Conservation (phyloP, 176 grass and related monocot genomes). For the Tillandsia leiboldiana region DNA sequence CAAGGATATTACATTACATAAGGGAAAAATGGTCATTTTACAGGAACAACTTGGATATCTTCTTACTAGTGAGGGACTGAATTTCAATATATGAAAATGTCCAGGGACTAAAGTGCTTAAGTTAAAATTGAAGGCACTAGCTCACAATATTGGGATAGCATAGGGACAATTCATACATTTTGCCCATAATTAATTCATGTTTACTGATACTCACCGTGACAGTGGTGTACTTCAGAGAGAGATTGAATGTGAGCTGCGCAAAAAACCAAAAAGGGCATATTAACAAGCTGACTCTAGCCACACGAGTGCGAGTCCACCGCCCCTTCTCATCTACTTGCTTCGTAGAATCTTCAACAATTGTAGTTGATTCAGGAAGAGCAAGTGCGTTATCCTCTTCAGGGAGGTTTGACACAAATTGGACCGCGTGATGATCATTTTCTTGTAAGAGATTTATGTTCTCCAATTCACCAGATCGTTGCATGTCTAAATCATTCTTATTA, state of each 20-base stretch:
- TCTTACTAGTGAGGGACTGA: no score
- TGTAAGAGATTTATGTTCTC: slow-evolving; percentile 92
- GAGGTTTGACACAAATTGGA: slow-evolving; percentile 4
- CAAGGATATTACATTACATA: no score
- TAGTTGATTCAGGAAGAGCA: slow-evolving; percentile 6
- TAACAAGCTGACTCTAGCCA: slow-evolving; percentile 76
- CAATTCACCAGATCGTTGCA: slow-evolving; percentile 32
- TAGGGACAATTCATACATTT: no score
- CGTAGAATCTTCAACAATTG: slow-evolving; percentile 9
- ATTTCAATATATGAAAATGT: no score
- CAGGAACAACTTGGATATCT: no score
- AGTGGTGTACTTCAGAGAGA: slow-evolving; percentile 94
- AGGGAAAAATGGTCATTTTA: no score
- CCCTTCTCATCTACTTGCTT: slow-evolving; percentile 80
- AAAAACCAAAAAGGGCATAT: slow-evolving; percentile 96
- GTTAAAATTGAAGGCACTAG: no score
- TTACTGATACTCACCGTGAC: slow-evolving; percentile 55
- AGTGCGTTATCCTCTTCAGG: neutral
- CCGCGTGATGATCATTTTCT: slow-evolving; percentile 22
- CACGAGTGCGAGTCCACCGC: slow-evolving; percentile 67
- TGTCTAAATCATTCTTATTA: slow-evolving; percentile 25
- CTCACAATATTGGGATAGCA: no score
- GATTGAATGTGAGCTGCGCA: slow-evolving; percentile 89
- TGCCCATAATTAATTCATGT: neutral
- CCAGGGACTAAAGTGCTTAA: no score